phyloP scores from a whole-genome alignment of 495 filamentous ascomycete species.

The Patellaria atrata region DNA sequence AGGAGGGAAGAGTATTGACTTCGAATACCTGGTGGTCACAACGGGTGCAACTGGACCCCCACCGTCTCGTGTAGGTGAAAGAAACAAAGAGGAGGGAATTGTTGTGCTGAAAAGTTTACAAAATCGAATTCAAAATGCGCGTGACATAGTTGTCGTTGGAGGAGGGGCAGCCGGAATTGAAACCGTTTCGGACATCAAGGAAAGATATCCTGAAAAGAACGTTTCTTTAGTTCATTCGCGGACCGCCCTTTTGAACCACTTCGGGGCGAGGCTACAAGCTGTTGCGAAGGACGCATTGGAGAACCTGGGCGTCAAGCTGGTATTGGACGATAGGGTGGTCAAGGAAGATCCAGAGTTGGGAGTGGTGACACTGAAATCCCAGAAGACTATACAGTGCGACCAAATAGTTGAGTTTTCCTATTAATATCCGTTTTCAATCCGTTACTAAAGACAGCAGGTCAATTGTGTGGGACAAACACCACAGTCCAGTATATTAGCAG shows the following conservation, averaged over 20 bases:
- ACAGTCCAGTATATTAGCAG: slow-evolving; percentile 35
- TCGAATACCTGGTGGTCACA: slow-evolving; percentile 14
- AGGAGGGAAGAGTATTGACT: slow-evolving; percentile 7
- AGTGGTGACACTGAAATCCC: slow-evolving; percentile 21
- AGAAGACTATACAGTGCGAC: slow-evolving; percentile 21
- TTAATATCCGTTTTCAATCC: too few species aligned
- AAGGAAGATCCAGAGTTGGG: slow-evolving; percentile 7
- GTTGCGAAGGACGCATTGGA: slow-evolving; percentile 29
- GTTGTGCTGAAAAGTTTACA: slow-evolving; percentile 9
- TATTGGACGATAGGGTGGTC: slow-evolving; percentile 27
- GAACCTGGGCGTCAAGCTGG: slow-evolving; percentile 30
- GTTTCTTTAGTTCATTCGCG: slow-evolving; percentile 45
- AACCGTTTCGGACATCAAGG: slow-evolving; percentile 46
- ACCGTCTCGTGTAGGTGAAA: slow-evolving; percentile 13
- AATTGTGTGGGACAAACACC: slow-evolving; percentile 44
- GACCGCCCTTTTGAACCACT: slow-evolving; percentile 35
- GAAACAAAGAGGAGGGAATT: slow-evolving; percentile 7
- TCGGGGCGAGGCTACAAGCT: slow-evolving; percentile 36
- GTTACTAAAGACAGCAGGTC: slow-evolving; percentile 22
- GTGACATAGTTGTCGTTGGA: slow-evolving; percentile 41
- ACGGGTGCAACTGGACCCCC: slow-evolving; percentile 9
- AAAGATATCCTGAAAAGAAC: slow-evolving; percentile 40
- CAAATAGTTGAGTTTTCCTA: too few species aligned
- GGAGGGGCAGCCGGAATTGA: slow-evolving; percentile 49
- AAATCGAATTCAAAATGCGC: slow-evolving; percentile 24